Evolutionary conservation across 2,329 filamentous ascomycete genomes (phyloP), one percentile per base, ranked within the genome.

Genomic region (Alternaria angustiovoidea): DNA sequence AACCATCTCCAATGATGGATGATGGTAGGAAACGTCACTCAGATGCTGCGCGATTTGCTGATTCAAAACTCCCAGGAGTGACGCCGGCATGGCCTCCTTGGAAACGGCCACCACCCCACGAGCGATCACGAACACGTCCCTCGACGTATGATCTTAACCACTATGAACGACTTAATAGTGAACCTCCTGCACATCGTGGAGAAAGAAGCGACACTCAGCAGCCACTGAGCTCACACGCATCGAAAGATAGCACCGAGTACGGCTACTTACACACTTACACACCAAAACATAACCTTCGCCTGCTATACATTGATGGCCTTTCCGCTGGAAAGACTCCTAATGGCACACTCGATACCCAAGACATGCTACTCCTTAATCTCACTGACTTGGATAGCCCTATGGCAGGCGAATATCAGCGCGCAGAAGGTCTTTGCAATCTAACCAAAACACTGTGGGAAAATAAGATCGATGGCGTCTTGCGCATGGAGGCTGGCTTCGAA

Each of bases 261-360:
- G 89, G 90, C 7, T 91, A 88, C 67, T 79, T 92, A 1, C 90
- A 92, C 68, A 88, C 85, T 0, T 93, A 92, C 71, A 81, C 82
- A 7, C 84, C 89, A 3, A 84, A 79, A 1, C 82, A 85, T 14
- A 79, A 85, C 5, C 78, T 92, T 1, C 83, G 84, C 11, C 79
- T 92, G 3, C 78, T 93, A 3, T 91, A 92, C 68, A 73, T 92
- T 16, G 91, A 93, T 70, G 90, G 90, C 4, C 88, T 89, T 81
- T 85, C 86, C 2, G 90, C 88, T 0, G 90, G 83, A 1, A 92
- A 92, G 66, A 86, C 86, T 0, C 51, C 70, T 1, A 86, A 88
- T 70, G 90, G 90, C 4, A 91, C 89, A 0, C 81, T 92, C 3
- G 90, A 92, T 69, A 83, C 86, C 0, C 89, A 91, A 68, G 89